Evolutionary conservation across 1,284 basidiomycete species (phyloP), one percentile per base, ranked within the genome.

Genomic region (Mycosarcoma maydis): DNA sequence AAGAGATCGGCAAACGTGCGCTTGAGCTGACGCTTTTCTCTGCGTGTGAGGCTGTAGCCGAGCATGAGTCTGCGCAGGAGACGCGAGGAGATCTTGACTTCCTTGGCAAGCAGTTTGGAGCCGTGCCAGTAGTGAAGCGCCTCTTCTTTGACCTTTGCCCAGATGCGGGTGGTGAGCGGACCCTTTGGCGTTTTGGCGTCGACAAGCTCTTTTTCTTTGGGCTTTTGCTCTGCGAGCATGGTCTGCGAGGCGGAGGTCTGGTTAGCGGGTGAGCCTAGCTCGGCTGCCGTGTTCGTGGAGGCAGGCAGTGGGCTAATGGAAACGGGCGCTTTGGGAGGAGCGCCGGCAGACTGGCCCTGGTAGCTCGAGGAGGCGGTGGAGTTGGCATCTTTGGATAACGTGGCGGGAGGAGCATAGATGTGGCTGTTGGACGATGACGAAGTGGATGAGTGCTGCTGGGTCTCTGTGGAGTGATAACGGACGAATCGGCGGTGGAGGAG

Each of bases 61-160:
- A 94, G 90, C 23, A 98, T 84, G 50, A 98, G 89, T 84, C 95
- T 92, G 86, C 90, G 91, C 75, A 96, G 90, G 32, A 98, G 86
- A 72, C 94, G 87, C 7, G 87, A 85, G 23, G 92, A 93, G 75
- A 98, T 96, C 68, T 90, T 87, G 66, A 98, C 91, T 84, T 98
- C 96, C 44, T 94, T 93, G 9, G 92, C 94, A 32, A 98, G 86
- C 9, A 98, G 87, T 82, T 97, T 97, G 7, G 92, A 88, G 14
- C 96, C 95, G 74, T 94, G 90, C 94, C 95, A 98, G 82, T 98
- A 99, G 82, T 99, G 96, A 57, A 88, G 87, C 0, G 90, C 94
- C 83, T 98, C 95, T 77, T 97, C 92, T 85, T 97, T 99, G 73
- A 98, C 89, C 77, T 89, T 91, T 73, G 90, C 90, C 95, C 95